Base-by-base conservation (phyloP, 1,139 yeast genomes). In the Suhomyces choctaworum region DNA sequence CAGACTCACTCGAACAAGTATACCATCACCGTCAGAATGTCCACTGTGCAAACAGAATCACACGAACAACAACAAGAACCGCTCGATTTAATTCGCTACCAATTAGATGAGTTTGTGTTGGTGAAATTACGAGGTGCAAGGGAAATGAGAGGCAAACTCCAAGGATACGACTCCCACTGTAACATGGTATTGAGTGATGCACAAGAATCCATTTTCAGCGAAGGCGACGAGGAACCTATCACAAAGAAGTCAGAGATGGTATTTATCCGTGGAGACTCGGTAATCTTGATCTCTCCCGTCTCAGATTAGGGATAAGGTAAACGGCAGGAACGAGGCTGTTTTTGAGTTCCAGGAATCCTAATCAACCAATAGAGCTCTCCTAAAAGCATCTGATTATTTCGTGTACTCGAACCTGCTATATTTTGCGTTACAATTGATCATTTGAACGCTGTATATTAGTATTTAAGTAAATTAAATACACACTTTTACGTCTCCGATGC, bases 121-220 rank as follows among this genome's bases (percentile, higher is more conserved):
- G 95, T 94, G 39, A 94, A 94, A 58, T 76, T 94, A 42, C 81
- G 98, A 59, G 97, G 97, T n/a, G 95, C 95, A 44, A 76, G 99
- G 50, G 97, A 90, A 58, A 76, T 92, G 64, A 78, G 80, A 29
- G 99, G 99, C 5, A 80, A 80, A 48, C 73, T 94, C 39, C 98
- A 92, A 58, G 97, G 96, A 1, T 92, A 87, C 62, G 97, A 92
- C 61, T 85, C 95, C 32, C 97, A 92, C 62, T 92, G 97, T 62
- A 92, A 94, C 60, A 80, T 94, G 76, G 96, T 92, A 27, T 75
- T 92, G 48, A 89, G 97, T 52, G 96, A 94, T 50, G 97, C 96
- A 4, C 76, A 76, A 42, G 99, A 92, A 56, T 85, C 85, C 7
- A 80, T 90, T 33, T 86, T 78, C 54, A 70, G 70, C 24, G 80